Evolutionary conservation across 768 basidiomycete species (phyloP).

Genomic region (Agrocybe pediades): DNA sequence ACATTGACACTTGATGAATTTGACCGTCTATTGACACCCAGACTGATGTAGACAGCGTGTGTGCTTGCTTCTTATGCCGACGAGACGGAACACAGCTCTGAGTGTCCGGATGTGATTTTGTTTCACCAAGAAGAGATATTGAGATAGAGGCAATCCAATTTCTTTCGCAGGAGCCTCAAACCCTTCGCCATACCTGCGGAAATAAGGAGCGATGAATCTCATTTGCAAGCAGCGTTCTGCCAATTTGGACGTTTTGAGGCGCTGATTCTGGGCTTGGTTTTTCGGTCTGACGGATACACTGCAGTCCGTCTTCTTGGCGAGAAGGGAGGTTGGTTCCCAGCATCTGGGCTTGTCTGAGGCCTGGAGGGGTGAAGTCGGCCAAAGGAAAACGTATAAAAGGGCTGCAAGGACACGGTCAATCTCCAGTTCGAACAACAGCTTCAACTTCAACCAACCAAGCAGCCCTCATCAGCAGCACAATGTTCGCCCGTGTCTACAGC

Average conservation of each 20-base stretch:
- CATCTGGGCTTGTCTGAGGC: background rate
- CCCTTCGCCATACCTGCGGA: background rate
- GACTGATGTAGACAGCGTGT: too few species aligned
- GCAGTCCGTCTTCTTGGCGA: too few species aligned
- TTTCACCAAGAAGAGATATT: too few species aligned
- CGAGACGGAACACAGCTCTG: too few species aligned
- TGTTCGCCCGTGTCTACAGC: slow-evolving; percentile 22
- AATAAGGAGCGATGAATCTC: background rate
- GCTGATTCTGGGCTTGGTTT: too few species aligned
- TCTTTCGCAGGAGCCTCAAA: background rate
- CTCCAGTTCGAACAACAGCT: background rate
- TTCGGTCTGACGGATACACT: too few species aligned
- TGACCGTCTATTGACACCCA: too few species aligned
- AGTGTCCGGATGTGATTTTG: too few species aligned
- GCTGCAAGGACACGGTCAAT: background rate
- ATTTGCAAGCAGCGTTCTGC: too few species aligned
- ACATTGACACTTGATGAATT: too few species aligned
- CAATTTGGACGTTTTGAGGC: too few species aligned
- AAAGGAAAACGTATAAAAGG: background rate
- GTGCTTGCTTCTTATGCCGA: too few species aligned
- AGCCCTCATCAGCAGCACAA: slow-evolving; percentile 5
- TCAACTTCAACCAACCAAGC: background rate
- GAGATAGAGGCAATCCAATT: background rate
- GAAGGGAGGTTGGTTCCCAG: background rate
- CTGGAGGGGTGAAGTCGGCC: background rate